Evolutionary conservation across 2,329 filamentous ascomycete genomes (phyloP), one percentile per base, ranked within the genome.

Genomic region (Rutstroemia sp.): DNA sequence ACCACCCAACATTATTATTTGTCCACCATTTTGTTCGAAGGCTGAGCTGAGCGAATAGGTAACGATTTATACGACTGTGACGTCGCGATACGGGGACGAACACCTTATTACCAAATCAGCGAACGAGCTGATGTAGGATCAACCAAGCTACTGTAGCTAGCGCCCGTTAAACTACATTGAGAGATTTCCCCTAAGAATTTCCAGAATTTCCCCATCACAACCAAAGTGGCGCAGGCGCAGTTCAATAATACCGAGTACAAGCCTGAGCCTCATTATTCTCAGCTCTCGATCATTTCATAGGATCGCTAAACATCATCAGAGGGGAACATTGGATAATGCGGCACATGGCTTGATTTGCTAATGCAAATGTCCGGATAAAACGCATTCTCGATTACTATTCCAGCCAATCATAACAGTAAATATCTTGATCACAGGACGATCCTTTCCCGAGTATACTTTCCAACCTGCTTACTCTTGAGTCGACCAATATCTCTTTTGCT

Each of bases 391-490:
- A 48, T 48, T 48, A 37, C 27, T 37, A 16, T 38, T 16, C 38
- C 47, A 27, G 19, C 37, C 53, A 56, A 51, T 56, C 27, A 56
- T 51, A 48, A 45, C 38, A 39, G 37, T 23, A 19, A 44, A 14
- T 17, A 12, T 19, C 17, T 21, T 21, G 47, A 23, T 74, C 78
- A 89, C 65, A 90, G 75, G 52, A 79, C 72, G 64, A 95, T 84
- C 72, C 83, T 82, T 74, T 96, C 90, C 62, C 92, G 79, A 48
- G 88, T 89, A 73, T 96, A 96, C 63, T 86, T 83, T 56, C 87
- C 88, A 60, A 92, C 86, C 69, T 85, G 86, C 73, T 88, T 87
- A 68, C 87, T 89, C 67, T 87, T 82, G 70, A 95, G 73, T 71
- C 88, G 83, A 17, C 88, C 89, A 57, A 86, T 84, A 73, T 95